Base-by-base conservation (phyloP, 805 yeast genomes). In the Saturnispora bothae region DNA sequence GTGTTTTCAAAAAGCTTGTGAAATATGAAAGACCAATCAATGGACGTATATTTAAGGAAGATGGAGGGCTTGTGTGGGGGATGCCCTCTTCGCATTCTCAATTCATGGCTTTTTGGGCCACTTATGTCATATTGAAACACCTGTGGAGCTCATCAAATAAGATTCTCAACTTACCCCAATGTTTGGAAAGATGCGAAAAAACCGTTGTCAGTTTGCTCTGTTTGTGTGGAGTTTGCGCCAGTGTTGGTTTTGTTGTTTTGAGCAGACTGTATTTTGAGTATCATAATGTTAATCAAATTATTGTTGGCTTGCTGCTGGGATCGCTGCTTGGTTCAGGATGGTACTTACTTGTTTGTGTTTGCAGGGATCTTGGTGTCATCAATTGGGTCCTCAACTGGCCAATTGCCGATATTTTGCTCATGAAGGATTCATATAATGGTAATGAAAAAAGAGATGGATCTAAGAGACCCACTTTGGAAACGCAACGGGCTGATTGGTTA, bases 41-140 rank as follows among this genome's bases (percentile, higher is more conserved):
- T 19, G 61, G 61, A 3, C 67, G 81, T 45, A 48, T 56, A 3
- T 56, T 53, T 39, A 56, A 56, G 36, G 34, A 45, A 15, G 54
- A 51, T 21, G 53, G 59, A 10, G 46, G 48, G 1, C 44, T 56
- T 18, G 77, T 81, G 1, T 86, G 79, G 55, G 98, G 98, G 0
- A 89, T 89, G 96, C 98, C 98, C 0, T 77, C 88, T 38, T 96
- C 98, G 1, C 98, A 89, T 59, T 76, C 95, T 0, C 98, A 89
- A 60, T 92, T 88, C 57, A 82, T 89, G 86, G 94, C 95, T 2
- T 92, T 76, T 54, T 76, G 81, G 45, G 69, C 74, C n/a, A 63
- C 69, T 6, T 82, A 77, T 52, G 61, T 68, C 43, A 48, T 66
- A 3, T 64, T 81, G 41, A 61, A 64, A 36, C 47, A 55, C 45